These are phyloP conservation scores for Sarocladium kiliense DNA, from an alignment of 2,329 filamentous ascomycete species.

Conservation along the genomic window DNA sequence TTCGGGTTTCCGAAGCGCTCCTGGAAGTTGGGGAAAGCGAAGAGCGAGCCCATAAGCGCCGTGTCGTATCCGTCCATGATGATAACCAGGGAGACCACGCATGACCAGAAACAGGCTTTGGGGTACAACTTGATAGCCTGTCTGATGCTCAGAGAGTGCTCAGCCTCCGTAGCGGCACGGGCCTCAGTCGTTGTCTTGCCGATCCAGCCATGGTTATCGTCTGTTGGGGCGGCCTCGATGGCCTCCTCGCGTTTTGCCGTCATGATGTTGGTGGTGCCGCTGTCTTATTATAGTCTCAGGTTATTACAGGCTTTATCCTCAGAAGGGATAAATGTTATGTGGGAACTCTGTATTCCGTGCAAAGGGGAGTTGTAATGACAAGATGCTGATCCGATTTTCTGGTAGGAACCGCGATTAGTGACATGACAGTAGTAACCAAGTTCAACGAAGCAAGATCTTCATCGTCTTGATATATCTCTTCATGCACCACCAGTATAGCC, in stretches of 20 bases:
- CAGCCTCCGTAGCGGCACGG: constrained; percentile 14
- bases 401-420: too few species aligned
- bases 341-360: too few species aligned
- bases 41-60: constrained; percentile 24
- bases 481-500: too few species aligned
- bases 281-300: too few species aligned
- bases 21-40: constrained; percentile 27
- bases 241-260: neutral
- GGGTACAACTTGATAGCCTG: constrained; percentile 19
- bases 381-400: too few species aligned
- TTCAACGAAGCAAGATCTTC: too few species aligned
- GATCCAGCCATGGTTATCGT: neutral
- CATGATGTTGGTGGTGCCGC: too few species aligned
- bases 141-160: constrained; percentile 18
- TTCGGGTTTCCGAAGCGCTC: constrained; percentile 17
- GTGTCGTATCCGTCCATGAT: constrained; percentile 12
- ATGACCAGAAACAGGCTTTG: constrained; percentile 26
- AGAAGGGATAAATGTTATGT: too few species aligned
- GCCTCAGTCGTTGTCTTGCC: neutral
- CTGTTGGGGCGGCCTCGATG: neutral
- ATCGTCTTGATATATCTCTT: too few species aligned
- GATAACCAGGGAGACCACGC: constrained; percentile 16
- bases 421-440: too few species aligned
- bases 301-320: too few species aligned
- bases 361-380: too few species aligned